Conservation (phyloP, 768 basidiomycete genomes). For the Coprinopsis cinerea region DNA sequence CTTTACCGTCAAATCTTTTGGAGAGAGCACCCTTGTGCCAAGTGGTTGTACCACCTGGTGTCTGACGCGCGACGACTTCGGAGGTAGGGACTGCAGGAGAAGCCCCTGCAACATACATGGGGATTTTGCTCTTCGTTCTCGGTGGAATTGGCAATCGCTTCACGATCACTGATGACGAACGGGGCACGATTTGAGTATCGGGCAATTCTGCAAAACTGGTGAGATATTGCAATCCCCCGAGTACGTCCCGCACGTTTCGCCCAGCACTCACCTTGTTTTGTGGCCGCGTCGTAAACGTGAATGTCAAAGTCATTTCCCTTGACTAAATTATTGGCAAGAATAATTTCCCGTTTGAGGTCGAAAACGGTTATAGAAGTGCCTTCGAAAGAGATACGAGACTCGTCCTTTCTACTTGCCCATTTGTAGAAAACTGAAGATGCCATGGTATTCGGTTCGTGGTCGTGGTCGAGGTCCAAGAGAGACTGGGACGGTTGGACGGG, state of each 20-base stretch:
- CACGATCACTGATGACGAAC: constrained; percentile 91
- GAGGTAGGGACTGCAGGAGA: constrained; percentile 40
- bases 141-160: constrained; percentile 82
- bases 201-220: constrained; percentile 75
- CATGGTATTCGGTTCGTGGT: constrained; percentile 36
- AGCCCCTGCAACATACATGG: constrained; percentile 61
- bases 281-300: constrained; percentile 73
- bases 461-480: background rate
- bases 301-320: constrained; percentile 98
- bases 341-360: constrained; percentile 98
- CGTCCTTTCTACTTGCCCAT: constrained; percentile 92
- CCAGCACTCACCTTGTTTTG: constrained; percentile 76
- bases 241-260: background rate
- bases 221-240: background rate
- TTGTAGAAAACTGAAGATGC: constrained; percentile 97
- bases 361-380: constrained; percentile 99
- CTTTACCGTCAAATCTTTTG: constrained; percentile 85
- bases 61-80: constrained; percentile 36
- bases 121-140: constrained; percentile 78
- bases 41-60: constrained; percentile 29
- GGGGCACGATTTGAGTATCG: constrained; percentile 86
- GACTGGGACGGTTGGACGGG: too few relatives aligned
- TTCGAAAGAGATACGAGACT: constrained; percentile 94
- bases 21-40: constrained; percentile 80
- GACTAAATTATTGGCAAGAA: constrained; percentile 91